phyloP scores from a whole-genome alignment of 331 rosid genomes.

The Ulmus americana region DNA sequence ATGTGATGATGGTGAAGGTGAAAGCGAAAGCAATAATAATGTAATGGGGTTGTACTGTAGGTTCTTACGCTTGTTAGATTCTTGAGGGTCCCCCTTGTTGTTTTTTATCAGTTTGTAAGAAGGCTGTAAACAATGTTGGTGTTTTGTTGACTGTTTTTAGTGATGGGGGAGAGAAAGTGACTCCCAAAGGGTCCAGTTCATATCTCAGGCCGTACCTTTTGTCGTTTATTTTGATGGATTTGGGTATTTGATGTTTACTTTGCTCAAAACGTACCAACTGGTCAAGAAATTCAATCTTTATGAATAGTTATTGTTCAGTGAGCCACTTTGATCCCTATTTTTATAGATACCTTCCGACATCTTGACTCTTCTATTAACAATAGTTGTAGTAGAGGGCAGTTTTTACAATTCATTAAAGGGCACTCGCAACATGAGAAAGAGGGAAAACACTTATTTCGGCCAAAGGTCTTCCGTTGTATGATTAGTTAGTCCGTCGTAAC shows the following conservation, averaged over 20 bases:
- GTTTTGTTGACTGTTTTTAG: conserved; percentile 34
- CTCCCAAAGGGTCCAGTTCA: conserved; percentile 30
- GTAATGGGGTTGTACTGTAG: conserved; percentile 18
- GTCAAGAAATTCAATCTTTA: not conserved
- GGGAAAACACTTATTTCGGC: too few species aligned
- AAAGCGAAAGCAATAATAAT: conserved; percentile 21
- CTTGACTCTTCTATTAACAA: too few species aligned
- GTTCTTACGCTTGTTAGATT: conserved; percentile 39
- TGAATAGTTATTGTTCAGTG: not conserved
- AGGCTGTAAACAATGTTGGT: not conserved
- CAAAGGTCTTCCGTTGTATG: too few species aligned
- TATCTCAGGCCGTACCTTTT: conserved; percentile 37
- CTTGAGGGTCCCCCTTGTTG: conserved; percentile 30
- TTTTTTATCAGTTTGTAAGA: conserved; percentile 20
- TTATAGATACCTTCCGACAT: too few species aligned
- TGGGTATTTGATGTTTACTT: not conserved
- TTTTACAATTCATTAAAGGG: too few species aligned
- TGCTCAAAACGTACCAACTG: too few species aligned
- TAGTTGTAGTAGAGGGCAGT: too few species aligned
- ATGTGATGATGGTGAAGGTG: conserved; percentile 14
- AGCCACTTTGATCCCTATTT: not conserved
- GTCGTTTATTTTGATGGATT: conserved; percentile 9
- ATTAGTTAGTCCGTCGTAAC: too few species aligned
- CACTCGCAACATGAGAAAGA: too few species aligned
- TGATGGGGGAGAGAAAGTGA: conserved; percentile 16